Evolutionary conservation across 2,329 filamentous ascomycete species (phyloP), one percentile per base, ranked within the genome.

Genomic region (Zymoseptoria ardabiliae): DNA sequence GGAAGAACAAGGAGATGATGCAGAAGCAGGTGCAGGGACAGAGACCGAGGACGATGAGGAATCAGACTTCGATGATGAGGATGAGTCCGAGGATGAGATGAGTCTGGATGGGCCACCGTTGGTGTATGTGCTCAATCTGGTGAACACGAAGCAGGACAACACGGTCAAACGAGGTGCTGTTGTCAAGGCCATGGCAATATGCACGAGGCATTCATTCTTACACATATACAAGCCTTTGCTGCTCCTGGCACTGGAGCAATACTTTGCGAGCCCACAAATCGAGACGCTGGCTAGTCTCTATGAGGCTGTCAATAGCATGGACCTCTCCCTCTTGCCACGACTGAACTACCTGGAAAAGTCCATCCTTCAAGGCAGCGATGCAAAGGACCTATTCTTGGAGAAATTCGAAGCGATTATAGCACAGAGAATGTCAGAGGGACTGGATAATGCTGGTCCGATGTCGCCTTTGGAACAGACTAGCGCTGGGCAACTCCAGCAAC

Each of bases 201-300:
- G 94, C 79, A 99, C 94, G 7, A 82, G 94, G 50, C 94, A 99
- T 78, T 92, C 94, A 2, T 99, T 99, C 75, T 78, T 99, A 66
- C 94, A 99, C 76, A 99, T 99, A 64, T 99, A 99, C 79, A 99
- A 99, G 83, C 94, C 94, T 25, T 81, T 99, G 48, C 81, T 99
- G 55, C 79, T 99, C 45, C 78, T 99, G 50, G 94, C 94, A 0
- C 80, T 99, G 56, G 93, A 99, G 70, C 93, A 97, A 71, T 99
- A 99, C 74, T 99, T 97, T 77, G 94, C 96, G 71, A 86, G 88
- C 0, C 94, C 94, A 0, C 87, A 89, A 35, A 85, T 90, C 3
- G 91, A 96, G 73, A 99, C 94, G 0, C 80, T 99, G 54, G 86
- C 90, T 52, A 85, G 90, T 71, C 81, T 99, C 4, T 99, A 96